A percentile compares a stretch with the other conserved stretches of the same genome.
Evolutionary conservation across 2,329 filamentous ascomycete genomes (phyloP).

Genomic region (Pestalotiopsis sp.): DNA sequence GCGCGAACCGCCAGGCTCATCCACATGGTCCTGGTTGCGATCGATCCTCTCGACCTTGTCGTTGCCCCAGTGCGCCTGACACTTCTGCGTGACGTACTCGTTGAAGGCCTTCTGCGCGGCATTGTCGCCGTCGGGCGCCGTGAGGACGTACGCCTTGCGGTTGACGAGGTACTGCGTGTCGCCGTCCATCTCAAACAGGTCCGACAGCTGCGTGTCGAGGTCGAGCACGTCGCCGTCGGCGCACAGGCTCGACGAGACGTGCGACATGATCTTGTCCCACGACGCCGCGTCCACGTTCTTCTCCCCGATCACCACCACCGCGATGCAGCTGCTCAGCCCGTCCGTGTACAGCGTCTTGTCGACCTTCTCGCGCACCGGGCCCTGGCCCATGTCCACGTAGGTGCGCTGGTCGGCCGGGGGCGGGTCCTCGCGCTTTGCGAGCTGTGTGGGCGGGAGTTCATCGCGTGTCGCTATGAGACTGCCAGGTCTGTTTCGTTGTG

Average conservation of each 20-base stretch:
- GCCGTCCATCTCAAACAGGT: conserved; percentile 3
- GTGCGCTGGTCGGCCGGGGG: background rate
- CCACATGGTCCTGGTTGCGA: background rate
- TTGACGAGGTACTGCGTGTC: conserved; percentile 4
- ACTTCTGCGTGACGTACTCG: background rate
- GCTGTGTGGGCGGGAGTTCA: background rate
- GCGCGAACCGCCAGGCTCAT: conserved; percentile 6
- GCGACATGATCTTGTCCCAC: conserved; percentile 8
- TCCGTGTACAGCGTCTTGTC: conserved; percentile 6
- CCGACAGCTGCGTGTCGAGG: background rate
- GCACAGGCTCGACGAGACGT: conserved; percentile 5
- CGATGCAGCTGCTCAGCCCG: background rate
- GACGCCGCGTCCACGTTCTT: conserved; percentile 4
- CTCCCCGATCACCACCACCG: background rate
- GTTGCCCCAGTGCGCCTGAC: background rate
- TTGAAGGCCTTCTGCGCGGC: conserved; percentile 1
- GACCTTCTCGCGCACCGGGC: conserved; percentile 3
- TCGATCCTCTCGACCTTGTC: background rate
- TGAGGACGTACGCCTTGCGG: conserved; percentile 1
- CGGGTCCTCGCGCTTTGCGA: conserved; percentile 1
- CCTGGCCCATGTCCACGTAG: background rate
- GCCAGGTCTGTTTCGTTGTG: background rate
- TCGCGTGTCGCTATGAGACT: background rate
- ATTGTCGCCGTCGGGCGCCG: conserved; percentile 1
- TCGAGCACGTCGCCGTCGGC: background rate